Conservation (phyloP, 140 eudicot species). For the Erigeron philadelphicus region DNA sequence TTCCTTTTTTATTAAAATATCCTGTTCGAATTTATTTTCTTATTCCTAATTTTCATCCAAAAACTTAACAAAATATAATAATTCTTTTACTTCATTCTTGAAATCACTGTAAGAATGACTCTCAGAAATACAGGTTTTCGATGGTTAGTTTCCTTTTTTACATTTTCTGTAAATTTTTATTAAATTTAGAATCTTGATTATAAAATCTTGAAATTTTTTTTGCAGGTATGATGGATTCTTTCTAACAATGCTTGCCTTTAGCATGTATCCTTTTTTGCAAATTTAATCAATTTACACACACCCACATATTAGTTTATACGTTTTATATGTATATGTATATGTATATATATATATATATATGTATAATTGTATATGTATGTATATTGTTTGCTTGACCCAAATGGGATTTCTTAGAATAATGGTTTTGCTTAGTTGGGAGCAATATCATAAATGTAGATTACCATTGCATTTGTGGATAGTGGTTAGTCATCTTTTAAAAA, state of each 20-base stretch:
- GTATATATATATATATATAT: neutral
- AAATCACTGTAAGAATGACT: slow-evolving; percentile 47
- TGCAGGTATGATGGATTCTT: slow-evolving; percentile 97
- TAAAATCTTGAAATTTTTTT: slow-evolving; percentile 7
- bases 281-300: neutral
- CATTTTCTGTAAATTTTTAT: neutral
- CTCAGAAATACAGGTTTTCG: slow-evolving; percentile 72
- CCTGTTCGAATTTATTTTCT: slow-evolving; percentile 11
- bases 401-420: slow-evolving; percentile 43
- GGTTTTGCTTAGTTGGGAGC: slow-evolving; percentile 69
- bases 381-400: slow-evolving; percentile 44
- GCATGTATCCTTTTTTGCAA: slow-evolving; percentile 73
- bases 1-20: neutral
- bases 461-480: slow-evolving; percentile 89
- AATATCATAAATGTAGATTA: slow-evolving; percentile 54
- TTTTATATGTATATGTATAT: neutral
- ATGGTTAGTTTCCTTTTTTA: slow-evolving; percentile 42
- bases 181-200: slow-evolving; percentile 3
- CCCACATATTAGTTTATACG: neutral
- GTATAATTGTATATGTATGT: too few species aligned
- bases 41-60: slow-evolving; percentile 8
- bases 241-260: slow-evolving; percentile 89
- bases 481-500: slow-evolving; percentile 39
- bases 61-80: slow-evolving; percentile 23
- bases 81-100: slow-evolving; percentile 20